phyloP scores from a whole-genome alignment of 495 filamentous ascomycete genomes.

The Coniosporium apollinis region DNA sequence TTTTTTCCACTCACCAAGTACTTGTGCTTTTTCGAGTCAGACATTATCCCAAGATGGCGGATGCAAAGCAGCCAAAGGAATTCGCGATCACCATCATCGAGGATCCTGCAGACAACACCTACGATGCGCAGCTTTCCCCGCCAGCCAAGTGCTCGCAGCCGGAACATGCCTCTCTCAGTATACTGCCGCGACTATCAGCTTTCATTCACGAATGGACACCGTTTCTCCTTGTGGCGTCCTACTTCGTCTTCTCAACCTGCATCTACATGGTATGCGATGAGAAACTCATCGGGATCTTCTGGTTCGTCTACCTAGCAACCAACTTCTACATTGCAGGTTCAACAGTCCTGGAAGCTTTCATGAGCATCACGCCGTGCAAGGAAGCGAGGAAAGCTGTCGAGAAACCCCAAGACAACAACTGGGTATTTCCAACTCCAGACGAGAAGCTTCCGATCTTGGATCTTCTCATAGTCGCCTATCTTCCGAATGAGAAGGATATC shows the following conservation, averaged over 20 bases:
- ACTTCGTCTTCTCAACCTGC: constrained; percentile 22
- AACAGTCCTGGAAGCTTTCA: constrained; percentile 24
- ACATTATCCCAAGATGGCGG: too few species aligned
- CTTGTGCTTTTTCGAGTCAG: too few species aligned
- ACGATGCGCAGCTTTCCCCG: too few species aligned
- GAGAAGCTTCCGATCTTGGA: constrained; percentile 22
- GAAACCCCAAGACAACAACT: constrained; percentile 19
- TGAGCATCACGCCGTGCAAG: constrained; percentile 17
- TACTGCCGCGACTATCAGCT: too few species aligned
- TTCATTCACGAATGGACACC: constrained; percentile 27
- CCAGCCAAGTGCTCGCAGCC: too few species aligned
- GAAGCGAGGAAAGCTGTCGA: constrained; percentile 18
- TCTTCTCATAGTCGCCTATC: constrained; percentile 27
- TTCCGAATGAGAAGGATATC: constrained; percentile 29
- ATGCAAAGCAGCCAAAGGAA: too few species aligned
- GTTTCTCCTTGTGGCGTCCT: constrained; percentile 22
- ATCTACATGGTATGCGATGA: constrained; percentile 22
- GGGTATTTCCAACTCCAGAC: constrained; percentile 23
- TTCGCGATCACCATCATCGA: too few species aligned
- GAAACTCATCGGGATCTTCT: constrained; percentile 19
- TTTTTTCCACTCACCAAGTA: too few species aligned
- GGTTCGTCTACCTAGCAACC: constrained; percentile 22
- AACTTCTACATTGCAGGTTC: constrained; percentile 24
- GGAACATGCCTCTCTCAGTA: too few species aligned
- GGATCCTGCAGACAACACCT: too few species aligned